A percentile compares a stretch with the other conserved stretches of the same genome.
phyloP scores from a whole-genome alignment of 2,329 filamentous ascomycete genomes.

The Arthrocladium fulminans region DNA sequence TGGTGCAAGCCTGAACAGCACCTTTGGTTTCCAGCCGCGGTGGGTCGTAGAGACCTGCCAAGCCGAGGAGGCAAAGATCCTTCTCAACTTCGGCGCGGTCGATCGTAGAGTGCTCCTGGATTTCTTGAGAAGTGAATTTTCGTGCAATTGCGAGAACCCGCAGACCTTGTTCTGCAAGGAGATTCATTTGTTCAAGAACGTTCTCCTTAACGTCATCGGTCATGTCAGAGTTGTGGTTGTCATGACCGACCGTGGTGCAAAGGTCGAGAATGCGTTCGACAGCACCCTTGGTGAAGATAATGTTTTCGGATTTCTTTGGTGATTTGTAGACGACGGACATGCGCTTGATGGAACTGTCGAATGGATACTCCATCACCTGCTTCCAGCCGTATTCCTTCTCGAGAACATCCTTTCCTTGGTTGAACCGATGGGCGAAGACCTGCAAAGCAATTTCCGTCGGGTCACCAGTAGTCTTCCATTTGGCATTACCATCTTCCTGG shows the following conservation, averaged over 20 bases:
- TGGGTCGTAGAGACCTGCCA: constrained; percentile 54
- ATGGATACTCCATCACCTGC: constrained; percentile 54
- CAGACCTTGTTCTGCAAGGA: constrained; percentile 49
- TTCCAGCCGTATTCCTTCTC: constrained; percentile 38
- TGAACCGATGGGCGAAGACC: constrained; percentile 55
- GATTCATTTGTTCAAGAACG: constrained; percentile 48
- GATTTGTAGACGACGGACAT: constrained; percentile 55
- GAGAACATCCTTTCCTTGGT: constrained; percentile 39
- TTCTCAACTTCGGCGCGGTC: constrained; percentile 44
- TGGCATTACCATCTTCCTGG: constrained; percentile 26
- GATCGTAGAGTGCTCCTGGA: constrained; percentile 27
- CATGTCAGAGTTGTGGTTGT: constrained; percentile 33
- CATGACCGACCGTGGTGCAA: constrained; percentile 41
- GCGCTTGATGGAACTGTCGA: constrained; percentile 56
- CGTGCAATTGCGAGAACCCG: constrained; percentile 52
- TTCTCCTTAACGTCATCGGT: constrained; percentile 34
- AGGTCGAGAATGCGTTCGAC: constrained; percentile 53
- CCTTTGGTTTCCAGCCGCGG: constrained; percentile 51
- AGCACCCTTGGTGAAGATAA: constrained; percentile 54
- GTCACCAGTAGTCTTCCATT: constrained; percentile 53
- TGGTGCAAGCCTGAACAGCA: constrained; percentile 45
- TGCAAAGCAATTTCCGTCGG: constrained; percentile 60
- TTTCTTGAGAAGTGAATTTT: constrained; percentile 24
- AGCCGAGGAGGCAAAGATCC: constrained; percentile 48
- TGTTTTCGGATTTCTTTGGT: constrained; percentile 22